A percentile compares a stretch with the other conserved stretches of the same genome.
These are phyloP conservation scores for Vishniacozyma victoriae DNA, from an alignment of 768 basidiomycete genomes.

Conservation along the genomic window DNA sequence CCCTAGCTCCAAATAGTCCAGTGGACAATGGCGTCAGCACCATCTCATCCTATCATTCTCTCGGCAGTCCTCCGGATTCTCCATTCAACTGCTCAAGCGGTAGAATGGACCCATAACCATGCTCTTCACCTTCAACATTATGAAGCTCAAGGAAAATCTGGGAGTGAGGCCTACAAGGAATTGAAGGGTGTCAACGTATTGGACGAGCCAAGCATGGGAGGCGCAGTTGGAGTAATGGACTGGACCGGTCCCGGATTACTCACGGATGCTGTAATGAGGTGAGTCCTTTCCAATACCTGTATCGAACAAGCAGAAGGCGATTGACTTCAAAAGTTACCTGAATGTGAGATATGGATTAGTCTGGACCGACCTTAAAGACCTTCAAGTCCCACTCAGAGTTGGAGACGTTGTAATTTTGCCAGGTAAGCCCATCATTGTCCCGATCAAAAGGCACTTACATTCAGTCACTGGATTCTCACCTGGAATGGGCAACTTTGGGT, in stretches of 20 bases:
- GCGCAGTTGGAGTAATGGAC: slow-evolving; percentile 48
- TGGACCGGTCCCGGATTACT: slow-evolving; percentile 50
- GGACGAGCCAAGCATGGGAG: slow-evolving; percentile 36
- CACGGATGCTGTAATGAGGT: slow-evolving; percentile 49
- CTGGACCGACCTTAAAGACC: slow-evolving; percentile 46
- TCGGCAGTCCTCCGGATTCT: slow-evolving; percentile 48
- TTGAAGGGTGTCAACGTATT: slow-evolving; percentile 23
- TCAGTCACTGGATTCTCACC: slow-evolving; percentile 45
- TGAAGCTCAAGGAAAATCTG: slow-evolving; percentile 18
- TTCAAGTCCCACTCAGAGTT: slow-evolving; percentile 39
- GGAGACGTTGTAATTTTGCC: slow-evolving; percentile 49
- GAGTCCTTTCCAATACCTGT: not conserved
- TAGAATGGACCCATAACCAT: slow-evolving; percentile 28
- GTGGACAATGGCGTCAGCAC: slow-evolving; percentile 50
- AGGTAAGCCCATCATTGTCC: slow-evolving; percentile 19
- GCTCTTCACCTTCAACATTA: slow-evolving; percentile 11
- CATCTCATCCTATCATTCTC: slow-evolving; percentile 50
- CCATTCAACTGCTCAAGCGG: slow-evolving; percentile 32
- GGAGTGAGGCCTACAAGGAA: slow-evolving; percentile 17
- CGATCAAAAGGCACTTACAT: not conserved
- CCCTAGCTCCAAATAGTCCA: slow-evolving; percentile 50
- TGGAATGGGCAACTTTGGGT: slow-evolving; percentile 42
- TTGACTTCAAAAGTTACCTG: slow-evolving; percentile 32
- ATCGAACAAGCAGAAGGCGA: not conserved
- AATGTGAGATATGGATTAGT: slow-evolving; percentile 42